A percentile compares a stretch with the other conserved stretches of the same genome.
These are phyloP conservation scores for Phytophthora multivora DNA, from an alignment of 352 stramenopile genomes.

Conservation along the genomic window DNA sequence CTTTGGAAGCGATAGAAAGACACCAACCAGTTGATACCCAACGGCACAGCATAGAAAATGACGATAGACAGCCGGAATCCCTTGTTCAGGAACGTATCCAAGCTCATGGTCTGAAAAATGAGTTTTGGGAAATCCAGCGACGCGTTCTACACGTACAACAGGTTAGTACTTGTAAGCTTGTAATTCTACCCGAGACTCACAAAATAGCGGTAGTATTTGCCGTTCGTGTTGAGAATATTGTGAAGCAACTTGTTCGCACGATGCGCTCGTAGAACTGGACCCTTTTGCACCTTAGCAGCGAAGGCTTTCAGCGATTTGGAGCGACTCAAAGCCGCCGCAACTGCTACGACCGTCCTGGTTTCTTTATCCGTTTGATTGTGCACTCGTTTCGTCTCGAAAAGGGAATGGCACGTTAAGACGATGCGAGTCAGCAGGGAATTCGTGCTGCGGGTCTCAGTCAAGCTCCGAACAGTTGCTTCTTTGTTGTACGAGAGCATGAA, in stretches of 20 bases:
- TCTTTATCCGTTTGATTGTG: neutral
- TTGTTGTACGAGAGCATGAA: slow-evolving; percentile 31
- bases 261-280: slow-evolving; percentile 1
- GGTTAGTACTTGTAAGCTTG: neutral
- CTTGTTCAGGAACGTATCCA: neutral
- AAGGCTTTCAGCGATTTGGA: neutral
- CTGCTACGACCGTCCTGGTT: neutral
- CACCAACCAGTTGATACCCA: neutral
- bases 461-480: neutral
- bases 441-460: neutral
- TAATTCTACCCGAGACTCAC: neutral
- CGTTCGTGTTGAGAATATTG: slow-evolving; percentile 22
- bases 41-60: neutral
- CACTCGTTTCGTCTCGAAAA: neutral
- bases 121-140: neutral
- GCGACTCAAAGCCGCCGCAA: neutral
- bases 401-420: neutral
- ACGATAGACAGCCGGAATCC: neutral
- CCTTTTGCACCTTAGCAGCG: neutral
- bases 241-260: slow-evolving; percentile 4
- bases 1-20: neutral
- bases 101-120: neutral
- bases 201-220: slow-evolving; percentile 12
- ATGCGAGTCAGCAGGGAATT: neutral
- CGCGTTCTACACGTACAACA: neutral